Evolutionary conservation across 1,284 basidiomycete genomes (phyloP).

Genomic region (Erythrobasidium hasegawianum): DNA sequence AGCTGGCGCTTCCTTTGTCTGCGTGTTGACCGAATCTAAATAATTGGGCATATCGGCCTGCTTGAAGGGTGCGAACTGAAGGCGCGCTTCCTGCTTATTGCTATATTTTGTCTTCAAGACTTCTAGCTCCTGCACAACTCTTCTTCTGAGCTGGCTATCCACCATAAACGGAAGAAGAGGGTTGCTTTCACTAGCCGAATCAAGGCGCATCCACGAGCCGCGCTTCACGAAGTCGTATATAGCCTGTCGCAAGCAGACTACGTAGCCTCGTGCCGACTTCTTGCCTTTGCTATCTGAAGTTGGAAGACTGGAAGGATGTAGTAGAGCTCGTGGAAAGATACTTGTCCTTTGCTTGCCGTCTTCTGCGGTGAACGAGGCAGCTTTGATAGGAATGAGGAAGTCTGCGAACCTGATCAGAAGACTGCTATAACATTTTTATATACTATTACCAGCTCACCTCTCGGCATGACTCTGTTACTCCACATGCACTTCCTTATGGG

Average conservation of each 20-base stretch:
- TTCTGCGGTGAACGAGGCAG: neutral
- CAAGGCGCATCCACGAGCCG: constrained; percentile 8
- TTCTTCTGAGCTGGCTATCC: constrained; percentile 10
- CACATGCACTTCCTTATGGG: constrained; percentile 28
- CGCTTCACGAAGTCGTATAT: neutral
- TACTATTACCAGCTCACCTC: neutral
- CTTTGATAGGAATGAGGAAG: constrained; percentile 28
- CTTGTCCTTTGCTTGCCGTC: neutral
- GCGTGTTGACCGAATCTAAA: too few relatives aligned
- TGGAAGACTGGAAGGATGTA: constrained; percentile 9
- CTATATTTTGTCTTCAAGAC: neutral
- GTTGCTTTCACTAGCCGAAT: neutral
- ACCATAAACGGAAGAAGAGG: constrained; percentile 8
- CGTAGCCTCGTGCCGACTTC: constrained; percentile 17
- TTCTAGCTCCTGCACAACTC: constrained; percentile 21
- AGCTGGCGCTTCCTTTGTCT: too few relatives aligned
- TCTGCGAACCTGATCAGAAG: neutral
- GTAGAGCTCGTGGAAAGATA: constrained; percentile 10
- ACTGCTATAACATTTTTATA: neutral
- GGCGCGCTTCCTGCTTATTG: too few relatives aligned
- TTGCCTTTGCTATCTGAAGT: neutral
- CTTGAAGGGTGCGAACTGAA: too few relatives aligned
- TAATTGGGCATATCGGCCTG: too few relatives aligned
- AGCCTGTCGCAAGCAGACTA: constrained; percentile 11
- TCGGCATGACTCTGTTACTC: constrained; percentile 27